Conservation (phyloP, 208 protist genomes). For the Acanthamoeba lenticulata region DNA sequence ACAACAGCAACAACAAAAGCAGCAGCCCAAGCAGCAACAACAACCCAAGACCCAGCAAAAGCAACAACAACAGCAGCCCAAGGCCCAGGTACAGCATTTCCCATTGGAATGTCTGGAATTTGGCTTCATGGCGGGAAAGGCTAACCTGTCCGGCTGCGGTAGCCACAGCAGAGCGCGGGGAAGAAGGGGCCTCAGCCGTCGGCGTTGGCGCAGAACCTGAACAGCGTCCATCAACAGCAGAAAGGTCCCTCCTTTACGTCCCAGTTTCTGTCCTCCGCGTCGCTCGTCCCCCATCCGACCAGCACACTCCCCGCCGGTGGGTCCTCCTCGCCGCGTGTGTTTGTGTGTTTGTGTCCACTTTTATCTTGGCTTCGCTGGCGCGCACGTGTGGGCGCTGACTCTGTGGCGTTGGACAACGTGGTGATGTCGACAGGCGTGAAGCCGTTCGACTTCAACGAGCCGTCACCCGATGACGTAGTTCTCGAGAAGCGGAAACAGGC, state of each 20-base stretch:
- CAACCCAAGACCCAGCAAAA: background rate
- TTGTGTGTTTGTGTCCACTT: no score
- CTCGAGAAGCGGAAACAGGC: constrained; percentile 38
- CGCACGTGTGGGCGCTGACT: background rate
- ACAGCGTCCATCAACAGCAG: background rate
- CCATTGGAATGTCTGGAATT: no score
- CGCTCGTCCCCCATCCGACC: background rate
- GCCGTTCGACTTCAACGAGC: constrained; percentile 22
- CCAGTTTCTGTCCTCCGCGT: background rate
- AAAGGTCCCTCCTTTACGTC: constrained; percentile 31
- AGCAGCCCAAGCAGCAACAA: background rate
- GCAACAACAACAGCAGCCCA: background rate
- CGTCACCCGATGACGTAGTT: constrained; percentile 50
- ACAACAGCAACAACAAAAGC: no score
- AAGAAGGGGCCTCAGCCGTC: no score
- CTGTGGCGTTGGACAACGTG: no score
- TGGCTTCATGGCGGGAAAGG: no score
- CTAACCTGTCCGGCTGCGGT: no score
- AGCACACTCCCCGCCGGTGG: background rate
- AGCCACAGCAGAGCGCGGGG: no score
- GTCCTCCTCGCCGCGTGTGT: background rate
- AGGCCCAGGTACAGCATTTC: no score
- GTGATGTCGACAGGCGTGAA: background rate
- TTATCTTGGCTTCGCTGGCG: background rate
- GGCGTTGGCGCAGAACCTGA: constrained; percentile 16